Percentiles rank a stretch among this genome's conserved stretches.
These are phyloP conservation scores for Oryza rufipogon DNA, from an alignment of 176 grass and related monocot genomes.

Conservation along the genomic window DNA sequence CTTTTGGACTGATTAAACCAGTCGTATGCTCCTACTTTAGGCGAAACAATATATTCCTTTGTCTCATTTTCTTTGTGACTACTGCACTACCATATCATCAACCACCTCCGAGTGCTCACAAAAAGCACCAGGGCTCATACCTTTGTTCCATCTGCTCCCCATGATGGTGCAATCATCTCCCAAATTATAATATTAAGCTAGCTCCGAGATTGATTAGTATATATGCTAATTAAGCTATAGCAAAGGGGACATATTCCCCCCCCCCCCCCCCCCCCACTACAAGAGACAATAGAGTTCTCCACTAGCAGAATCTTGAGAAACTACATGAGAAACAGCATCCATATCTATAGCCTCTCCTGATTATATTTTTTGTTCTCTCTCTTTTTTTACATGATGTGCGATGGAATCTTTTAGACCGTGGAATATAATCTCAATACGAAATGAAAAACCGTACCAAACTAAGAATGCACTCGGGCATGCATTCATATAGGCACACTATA, in stretches of 20 bases:
- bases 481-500: neutral
- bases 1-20: conserved; percentile 48
- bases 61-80: conserved; percentile 55
- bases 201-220: conserved; percentile 29
- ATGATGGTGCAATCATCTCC: conserved; percentile 75
- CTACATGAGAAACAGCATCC: conserved; percentile 38
- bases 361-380: neutral
- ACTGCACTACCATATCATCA: conserved; percentile 62
- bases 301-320: conserved; percentile 35
- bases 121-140: conserved; percentile 72
- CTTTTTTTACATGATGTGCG: neutral
- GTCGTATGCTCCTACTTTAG: conserved; percentile 52
- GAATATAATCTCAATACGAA: neutral
- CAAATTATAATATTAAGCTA: conserved; percentile 39
- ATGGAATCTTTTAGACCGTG: neutral
- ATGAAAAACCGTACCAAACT: neutral
- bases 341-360: neutral
- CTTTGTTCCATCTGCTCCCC: conserved; percentile 87
- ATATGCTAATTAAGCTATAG: conserved; percentile 34
- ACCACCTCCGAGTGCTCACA: conserved; percentile 75
- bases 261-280: conserved; percentile 26
- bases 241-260: conserved; percentile 46
- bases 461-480: neutral
- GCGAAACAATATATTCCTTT: conserved; percentile 62
- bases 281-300: conserved; percentile 30